Evolutionary conservation across 257 asterid genomes (phyloP).

Genomic region (Forsythia suspensa): DNA sequence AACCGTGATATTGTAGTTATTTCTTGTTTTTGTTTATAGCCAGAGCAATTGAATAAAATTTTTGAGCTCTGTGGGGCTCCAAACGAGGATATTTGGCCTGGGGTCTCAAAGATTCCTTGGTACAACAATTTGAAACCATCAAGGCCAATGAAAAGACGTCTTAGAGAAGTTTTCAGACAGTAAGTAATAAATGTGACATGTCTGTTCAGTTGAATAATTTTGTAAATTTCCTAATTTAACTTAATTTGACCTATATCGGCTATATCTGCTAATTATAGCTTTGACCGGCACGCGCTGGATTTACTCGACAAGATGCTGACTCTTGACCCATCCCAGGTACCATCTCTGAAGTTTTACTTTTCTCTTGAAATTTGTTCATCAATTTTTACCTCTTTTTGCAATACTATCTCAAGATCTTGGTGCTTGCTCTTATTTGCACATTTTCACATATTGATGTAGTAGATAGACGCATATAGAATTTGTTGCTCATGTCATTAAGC

Average conservation of each 20-base stretch:
- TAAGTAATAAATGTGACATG: slow-evolving; percentile 34
- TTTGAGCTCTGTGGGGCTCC: slow-evolving; percentile 84
- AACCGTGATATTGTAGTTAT: slow-evolving; percentile 2
- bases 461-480: neutral
- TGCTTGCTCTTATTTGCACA: slow-evolving; percentile 13
- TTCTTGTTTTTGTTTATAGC: slow-evolving; percentile 39
- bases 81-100: slow-evolving; percentile 82
- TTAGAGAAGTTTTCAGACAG: slow-evolving; percentile 82
- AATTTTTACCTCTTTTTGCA: neutral
- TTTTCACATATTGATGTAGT: slow-evolving; percentile 8
- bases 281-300: slow-evolving; percentile 93
- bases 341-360: neutral
- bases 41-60: slow-evolving; percentile 79
- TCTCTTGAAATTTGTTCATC: neutral
- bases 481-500: neutral
- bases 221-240: neutral
- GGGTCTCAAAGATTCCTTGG: slow-evolving; percentile 83
- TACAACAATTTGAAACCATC: slow-evolving; percentile 80
- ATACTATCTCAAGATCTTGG: neutral
- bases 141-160: slow-evolving; percentile 69
- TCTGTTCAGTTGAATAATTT: slow-evolving; percentile 8
- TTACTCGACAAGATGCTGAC: slow-evolving; percentile 81
- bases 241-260: slow-evolving; percentile 21
- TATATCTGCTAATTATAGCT: slow-evolving; percentile 44
- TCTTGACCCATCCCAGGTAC: slow-evolving; percentile 93